Percentiles rank a stretch among this genome's conserved stretches.
Evolutionary conservation across 1,139 yeast species (phyloP).

Genomic region (Suhomyces bolitotheri): DNA sequence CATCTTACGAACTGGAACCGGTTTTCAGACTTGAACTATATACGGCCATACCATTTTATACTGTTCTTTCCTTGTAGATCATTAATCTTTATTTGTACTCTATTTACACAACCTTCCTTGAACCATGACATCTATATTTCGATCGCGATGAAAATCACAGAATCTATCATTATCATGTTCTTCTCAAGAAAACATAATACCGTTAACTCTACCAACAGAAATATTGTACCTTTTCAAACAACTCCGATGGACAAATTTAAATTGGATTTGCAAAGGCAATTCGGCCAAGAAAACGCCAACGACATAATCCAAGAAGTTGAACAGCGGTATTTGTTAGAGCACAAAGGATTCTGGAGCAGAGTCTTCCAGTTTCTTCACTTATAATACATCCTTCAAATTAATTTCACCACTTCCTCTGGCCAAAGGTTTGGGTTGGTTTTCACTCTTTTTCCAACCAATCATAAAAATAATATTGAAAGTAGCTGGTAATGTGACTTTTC

Average conservation of each 20-base stretch:
- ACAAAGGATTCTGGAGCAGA: background rate
- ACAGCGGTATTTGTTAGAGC: background rate
- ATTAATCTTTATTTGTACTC: background rate
- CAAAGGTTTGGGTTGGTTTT: conserved; percentile 68
- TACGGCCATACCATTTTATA: too few relatives aligned
- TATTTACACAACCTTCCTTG: background rate
- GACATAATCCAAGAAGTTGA: conserved; percentile 5
- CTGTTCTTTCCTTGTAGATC: background rate
- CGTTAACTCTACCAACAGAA: too few relatives aligned
- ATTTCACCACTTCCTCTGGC: conserved; percentile 71
- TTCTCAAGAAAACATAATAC: too few relatives aligned
- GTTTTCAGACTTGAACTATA: too few relatives aligned
- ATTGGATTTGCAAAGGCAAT: conserved; percentile 2
- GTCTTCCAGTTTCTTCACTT: background rate
- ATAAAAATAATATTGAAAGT: conserved; percentile 76
- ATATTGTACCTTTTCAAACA: too few relatives aligned
- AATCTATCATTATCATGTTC: too few relatives aligned
- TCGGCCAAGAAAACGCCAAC: conserved; percentile 3
- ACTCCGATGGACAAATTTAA: conserved; percentile 3
- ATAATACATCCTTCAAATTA: conserved; percentile 61
- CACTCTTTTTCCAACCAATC: conserved; percentile 88
- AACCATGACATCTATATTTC: too few relatives aligned
- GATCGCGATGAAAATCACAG: too few relatives aligned
- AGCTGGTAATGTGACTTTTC: conserved; percentile 50
- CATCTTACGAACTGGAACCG: too few relatives aligned